Evolutionary conservation across 257 asterid genomes (phyloP), one percentile per base, ranked within the genome.

Genomic region (Solanum raphanifolium): DNA sequence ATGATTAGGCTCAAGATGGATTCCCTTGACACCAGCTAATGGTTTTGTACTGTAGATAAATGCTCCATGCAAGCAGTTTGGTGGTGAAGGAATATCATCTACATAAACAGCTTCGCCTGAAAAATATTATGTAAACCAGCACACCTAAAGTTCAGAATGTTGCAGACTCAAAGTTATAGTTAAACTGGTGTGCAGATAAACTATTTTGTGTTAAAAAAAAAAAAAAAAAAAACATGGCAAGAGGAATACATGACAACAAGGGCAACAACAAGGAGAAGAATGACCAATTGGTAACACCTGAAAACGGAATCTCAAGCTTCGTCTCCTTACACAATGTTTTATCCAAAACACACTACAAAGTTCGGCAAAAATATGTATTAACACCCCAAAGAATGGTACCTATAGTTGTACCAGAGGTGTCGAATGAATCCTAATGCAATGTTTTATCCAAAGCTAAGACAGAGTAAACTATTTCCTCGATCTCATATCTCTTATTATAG

Each of bases 61-160:
- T 25, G 97, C 93, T 88, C 97, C 96, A 72, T 94, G 83, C 83
- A 94, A 89, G 86, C 98, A 95, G 88, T 87, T 87, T 16, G 93
- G 93, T 29, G 98, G 98, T 29, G 98, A 91, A 5, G 98, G 98
- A 87, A 93, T 91, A 87, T 95, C 98, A 89, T 95, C 98, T 71
- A 94, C 95, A 89, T 71, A 95, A 31, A 68, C 74, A 27, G 74
- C 74, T 68, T 68, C 74, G 3, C 74, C 74, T 68, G 74, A 13
- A 68, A 68, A 13, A 68, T 29, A 68, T 13, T 27, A 68, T 6
- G 7, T 27, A 68, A 68, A 68, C 21, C 36, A 68, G 74, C 34
- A 41, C 36, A 41, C 1, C 5, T 69, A 34, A 68, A 68, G 36
- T 68, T 27, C 23, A 52, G 41, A 18, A 32, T 32, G 25, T 72